phyloP scores from a whole-genome alignment of 1,284 basidiomycete species.

The Wallemia hederae region DNA sequence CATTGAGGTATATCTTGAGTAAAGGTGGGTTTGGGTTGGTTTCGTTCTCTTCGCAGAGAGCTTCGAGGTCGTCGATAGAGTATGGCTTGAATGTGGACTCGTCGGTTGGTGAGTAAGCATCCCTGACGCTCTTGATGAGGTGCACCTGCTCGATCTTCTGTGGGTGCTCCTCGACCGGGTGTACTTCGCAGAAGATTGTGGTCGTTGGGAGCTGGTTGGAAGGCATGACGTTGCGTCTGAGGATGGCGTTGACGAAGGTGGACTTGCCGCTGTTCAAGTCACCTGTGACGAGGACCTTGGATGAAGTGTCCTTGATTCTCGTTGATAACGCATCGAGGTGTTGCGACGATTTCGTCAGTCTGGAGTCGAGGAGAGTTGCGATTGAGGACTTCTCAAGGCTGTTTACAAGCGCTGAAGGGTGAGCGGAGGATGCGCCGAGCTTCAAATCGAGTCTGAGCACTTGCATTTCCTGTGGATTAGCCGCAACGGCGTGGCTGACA shows the following conservation, averaged over 20 bases:
- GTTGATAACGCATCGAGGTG: constrained; percentile 63
- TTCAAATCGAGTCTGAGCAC: constrained; percentile 78
- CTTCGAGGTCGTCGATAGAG: constrained; percentile 40
- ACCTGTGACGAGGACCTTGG: constrained; percentile 93
- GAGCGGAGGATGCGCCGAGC: constrained; percentile 42
- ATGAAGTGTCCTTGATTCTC: constrained; percentile 70
- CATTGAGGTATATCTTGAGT: constrained; percentile 57
- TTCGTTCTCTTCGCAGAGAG: constrained; percentile 38
- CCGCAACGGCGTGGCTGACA: constrained; percentile 11
- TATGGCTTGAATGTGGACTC: constrained; percentile 44
- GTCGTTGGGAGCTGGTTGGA: constrained; percentile 97
- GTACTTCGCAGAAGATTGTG: constrained; percentile 87
- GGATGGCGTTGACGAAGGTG: constrained; percentile 82
- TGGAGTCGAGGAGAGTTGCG: constrained; percentile 64
- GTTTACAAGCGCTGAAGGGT: constrained; percentile 51
- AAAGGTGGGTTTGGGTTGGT: constrained; percentile 40
- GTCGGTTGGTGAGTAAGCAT: constrained; percentile 40
- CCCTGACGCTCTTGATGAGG: constrained; percentile 30
- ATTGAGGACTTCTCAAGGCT: constrained; percentile 79
- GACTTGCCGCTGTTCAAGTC: constrained; percentile 97
- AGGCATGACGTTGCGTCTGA: constrained; percentile 72
- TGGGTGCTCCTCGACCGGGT: constrained; percentile 58
- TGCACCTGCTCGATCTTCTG: constrained; percentile 54
- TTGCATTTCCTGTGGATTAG: constrained; percentile 31
- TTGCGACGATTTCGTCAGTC: constrained; percentile 40